Conservation (phyloP, 1,139 yeast species). For the Suhomyces ambrosiae region DNA sequence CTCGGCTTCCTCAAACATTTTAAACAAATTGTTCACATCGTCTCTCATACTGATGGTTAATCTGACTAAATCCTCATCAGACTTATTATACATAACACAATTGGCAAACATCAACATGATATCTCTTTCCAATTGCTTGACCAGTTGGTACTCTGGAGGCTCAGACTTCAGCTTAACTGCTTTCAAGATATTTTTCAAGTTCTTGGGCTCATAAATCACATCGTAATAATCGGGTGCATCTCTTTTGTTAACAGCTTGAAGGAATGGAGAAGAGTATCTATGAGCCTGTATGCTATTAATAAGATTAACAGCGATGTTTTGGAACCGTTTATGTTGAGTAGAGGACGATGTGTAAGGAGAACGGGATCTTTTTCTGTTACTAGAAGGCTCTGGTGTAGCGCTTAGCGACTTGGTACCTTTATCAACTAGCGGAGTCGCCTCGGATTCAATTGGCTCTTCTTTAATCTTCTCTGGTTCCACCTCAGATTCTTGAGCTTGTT, state of each 20-base stretch:
- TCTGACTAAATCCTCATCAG: constrained; percentile 60
- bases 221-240: constrained; percentile 72
- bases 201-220: constrained; percentile 65
- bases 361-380: constrained; percentile 23
- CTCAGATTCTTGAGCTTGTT: background rate
- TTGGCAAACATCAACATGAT: constrained; percentile 79
- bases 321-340: constrained; percentile 50
- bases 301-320: constrained; percentile 57
- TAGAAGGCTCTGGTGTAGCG: constrained; percentile 8
- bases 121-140: constrained; percentile 67
- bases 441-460: background rate
- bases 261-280: constrained; percentile 72
- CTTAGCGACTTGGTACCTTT: background rate
- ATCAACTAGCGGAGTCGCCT: background rate
- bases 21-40: constrained; percentile 53
- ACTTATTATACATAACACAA: constrained; percentile 77
- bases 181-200: constrained; percentile 62
- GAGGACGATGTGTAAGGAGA: constrained; percentile 33
- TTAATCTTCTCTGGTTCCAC: background rate
- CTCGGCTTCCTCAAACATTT: constrained; percentile 51
- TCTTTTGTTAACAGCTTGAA: constrained; percentile 65
- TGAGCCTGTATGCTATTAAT: constrained; percentile 68
- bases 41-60: constrained; percentile 70
- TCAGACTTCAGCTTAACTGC: constrained; percentile 50
- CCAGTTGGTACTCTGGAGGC: constrained; percentile 51